phyloP scores from a whole-genome alignment of 768 basidiomycete species.

The Lactarius akahatsu region DNA sequence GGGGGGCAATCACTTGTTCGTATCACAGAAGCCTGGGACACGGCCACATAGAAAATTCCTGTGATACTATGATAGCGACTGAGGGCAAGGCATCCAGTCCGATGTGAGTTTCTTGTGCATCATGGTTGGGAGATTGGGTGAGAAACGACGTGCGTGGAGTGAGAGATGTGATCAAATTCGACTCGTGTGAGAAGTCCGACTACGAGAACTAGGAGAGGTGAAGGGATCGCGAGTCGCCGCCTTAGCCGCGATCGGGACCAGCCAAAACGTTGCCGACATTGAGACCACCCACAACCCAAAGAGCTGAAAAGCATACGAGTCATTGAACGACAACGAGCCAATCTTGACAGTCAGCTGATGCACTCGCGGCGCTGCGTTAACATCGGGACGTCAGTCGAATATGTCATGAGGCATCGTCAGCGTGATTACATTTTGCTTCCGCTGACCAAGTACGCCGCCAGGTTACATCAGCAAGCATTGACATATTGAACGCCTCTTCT shows the following conservation, averaged over 20 bases:
- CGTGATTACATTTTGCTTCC: background rate
- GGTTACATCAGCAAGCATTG: background rate
- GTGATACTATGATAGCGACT: background rate
- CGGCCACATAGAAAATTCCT: background rate
- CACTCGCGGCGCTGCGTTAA: background rate
- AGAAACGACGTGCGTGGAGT: background rate
- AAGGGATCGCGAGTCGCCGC: background rate
- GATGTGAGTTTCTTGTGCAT: background rate
- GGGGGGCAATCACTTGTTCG: background rate
- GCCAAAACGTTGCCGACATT: background rate
- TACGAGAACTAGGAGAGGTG: constrained; percentile 3
- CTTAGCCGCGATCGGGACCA: background rate
- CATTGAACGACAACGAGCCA: too few relatives aligned
- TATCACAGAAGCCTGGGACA: background rate
- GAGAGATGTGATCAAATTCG: background rate
- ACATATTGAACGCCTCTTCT: too few relatives aligned
- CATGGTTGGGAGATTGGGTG: background rate
- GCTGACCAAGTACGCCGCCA: background rate
- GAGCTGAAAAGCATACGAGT: background rate
- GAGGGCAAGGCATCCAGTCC: background rate
- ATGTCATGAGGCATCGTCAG: background rate
- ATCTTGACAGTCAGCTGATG: background rate
- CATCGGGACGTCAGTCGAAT: background rate
- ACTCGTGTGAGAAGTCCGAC: background rate
- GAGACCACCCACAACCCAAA: background rate